Base-by-base conservation (phyloP, 306 rosid species). In the Styphnolobium japonicum region DNA sequence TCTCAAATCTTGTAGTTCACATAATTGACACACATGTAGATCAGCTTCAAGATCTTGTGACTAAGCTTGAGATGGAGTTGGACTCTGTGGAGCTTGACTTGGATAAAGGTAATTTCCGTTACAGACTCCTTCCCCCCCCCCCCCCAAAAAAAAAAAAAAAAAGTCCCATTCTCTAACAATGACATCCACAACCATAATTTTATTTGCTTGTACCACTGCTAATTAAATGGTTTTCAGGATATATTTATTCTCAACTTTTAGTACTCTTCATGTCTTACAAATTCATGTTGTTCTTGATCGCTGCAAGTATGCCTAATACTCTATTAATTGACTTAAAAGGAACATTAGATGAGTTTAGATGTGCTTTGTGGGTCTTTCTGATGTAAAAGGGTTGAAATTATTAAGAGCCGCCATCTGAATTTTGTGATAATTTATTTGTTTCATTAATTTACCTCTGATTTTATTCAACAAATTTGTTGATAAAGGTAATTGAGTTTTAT, bases 21-120 rank as follows among this genome's bases (percentile, higher is more conserved):
- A 88, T 95, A 67, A 84, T 95, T 76, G 99, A 95, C 78, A 91
- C 99, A 1, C 97, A 93, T 33, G 89, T 95, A 70, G 99, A 95
- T 81, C 99, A 95, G 80, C 92, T 95, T 80, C 98, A 95, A 77
- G 99, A 95, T 82, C 86, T 95, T 58, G 90, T 93, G 66, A 91
- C 97, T 29, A 90, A 95, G 78, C 97, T 95, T 51, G 99, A 95
- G 92, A 87, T 95, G 78, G 99, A 95, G 51, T 86, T 95, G 82
- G 97, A 95, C 78, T 87, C 96, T 0, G 88, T 91, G 78, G 98
- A 95, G 91, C 88, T 91, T 80, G 93, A 90, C 77, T 77, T 93
- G 85, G 99, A 95, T 87, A 93, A 81, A 86, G 99, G 99, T 90
- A 70, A 75, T 65, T 80, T 72, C 34, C 15, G 57, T 58, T 45